Evolutionary conservation across 768 basidiomycete species (phyloP), one percentile per base, ranked within the genome.

Genomic region (Gloeopeniophorella convolvens): DNA sequence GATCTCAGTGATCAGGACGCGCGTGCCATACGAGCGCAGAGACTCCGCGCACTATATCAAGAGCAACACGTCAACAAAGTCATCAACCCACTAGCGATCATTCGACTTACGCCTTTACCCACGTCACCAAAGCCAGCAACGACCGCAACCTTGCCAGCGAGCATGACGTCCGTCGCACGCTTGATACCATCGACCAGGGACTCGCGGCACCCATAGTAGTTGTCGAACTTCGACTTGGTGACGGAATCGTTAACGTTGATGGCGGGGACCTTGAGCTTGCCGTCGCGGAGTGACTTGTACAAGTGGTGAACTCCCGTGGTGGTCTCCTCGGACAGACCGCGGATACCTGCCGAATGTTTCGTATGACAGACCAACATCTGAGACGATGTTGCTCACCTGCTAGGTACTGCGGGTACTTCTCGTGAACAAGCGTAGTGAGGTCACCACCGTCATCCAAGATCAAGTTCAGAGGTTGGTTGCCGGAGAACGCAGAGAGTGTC

Each of bases 211-310:
- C 96, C 96, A 68, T 99, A 99, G 72, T 91, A 87, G 75, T 92
- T 91, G 73, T 94, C 88, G 67, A 99, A 99, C 78, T 99, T 99
- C 66, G 93, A 96, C 73, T 99, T 99, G 59, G 96, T 99, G 65
- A 99, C 96, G 5, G 95, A 96, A 74, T 96, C 94, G 70, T 98
- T 98, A 65, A 99, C 96, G 70, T 99, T 99, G 79, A 99, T 98
- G 56, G 96, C 96, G 54, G 96, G 95, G 59, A 97, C 78, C 77
- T 93, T 95, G 65, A 99, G 82, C 67, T 79, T 89, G 61, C 94
- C 95, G 37, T 96, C 92, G 59, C 91, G 84, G 86, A 93, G 88
- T 53, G 87, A 83, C 78, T 94, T 95, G 85, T 98, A 98, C 24
- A 99, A 77, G 74, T 97, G 94, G 75, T 98, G 96, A 34, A 98